phyloP scores from a whole-genome alignment of 164 flowering plant species.

The Litsea cubeba region DNA sequence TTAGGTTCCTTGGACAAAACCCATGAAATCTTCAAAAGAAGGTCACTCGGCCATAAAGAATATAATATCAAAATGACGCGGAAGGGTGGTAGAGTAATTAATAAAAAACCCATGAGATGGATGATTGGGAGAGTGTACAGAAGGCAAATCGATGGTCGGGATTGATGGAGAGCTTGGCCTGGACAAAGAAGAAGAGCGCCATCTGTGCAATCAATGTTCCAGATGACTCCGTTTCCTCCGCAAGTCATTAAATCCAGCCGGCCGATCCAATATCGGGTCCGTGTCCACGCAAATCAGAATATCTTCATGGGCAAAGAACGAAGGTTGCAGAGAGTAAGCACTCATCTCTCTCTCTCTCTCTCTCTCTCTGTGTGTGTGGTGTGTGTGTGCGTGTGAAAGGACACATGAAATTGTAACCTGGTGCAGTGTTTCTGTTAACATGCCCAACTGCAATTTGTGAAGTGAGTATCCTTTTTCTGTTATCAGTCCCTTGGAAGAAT shows the following conservation, averaged over 20 bases:
- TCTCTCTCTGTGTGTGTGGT: conserved; percentile 21
- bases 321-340: conserved; percentile 31
- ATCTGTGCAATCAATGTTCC: conserved; percentile 80
- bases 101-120: conserved; percentile 57
- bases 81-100: neutral
- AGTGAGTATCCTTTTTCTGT: no score
- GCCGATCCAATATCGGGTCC: conserved; percentile 51
- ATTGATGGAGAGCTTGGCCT: conserved; percentile 73
- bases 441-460: no score
- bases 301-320: conserved; percentile 54
- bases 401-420: no score
- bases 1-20: neutral
- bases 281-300: conserved; percentile 81
- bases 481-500: no score
- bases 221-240: conserved; percentile 59
- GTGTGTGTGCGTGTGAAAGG: no score
- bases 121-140: conserved; percentile 43
- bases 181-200: conserved; percentile 65
- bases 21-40: neutral
- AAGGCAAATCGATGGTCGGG: conserved; percentile 89
- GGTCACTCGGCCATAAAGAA: neutral
- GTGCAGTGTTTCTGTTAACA: no score
- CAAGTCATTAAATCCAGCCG: conserved; percentile 60
- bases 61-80: neutral
- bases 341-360: conserved; percentile 29